Conservation (phyloP, 495 filamentous ascomycete genomes). For the Penicillium nucicola region DNA sequence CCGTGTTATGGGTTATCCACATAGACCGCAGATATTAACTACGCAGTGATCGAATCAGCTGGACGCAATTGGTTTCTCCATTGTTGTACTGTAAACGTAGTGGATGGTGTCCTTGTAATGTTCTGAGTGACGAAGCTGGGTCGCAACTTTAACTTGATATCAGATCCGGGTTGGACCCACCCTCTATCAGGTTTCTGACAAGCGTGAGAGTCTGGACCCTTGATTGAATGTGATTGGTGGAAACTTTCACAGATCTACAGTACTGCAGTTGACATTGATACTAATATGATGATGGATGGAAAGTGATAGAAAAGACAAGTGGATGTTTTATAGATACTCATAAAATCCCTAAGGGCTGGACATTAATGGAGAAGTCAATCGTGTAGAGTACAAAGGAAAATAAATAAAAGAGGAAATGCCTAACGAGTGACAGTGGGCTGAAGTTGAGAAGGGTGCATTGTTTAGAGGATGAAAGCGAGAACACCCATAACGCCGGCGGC, state of each 20-base stretch:
- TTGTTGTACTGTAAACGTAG: not conserved
- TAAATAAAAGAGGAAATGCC: not conserved
- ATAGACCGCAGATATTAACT: not conserved
- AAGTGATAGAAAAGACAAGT: too few relatives aligned
- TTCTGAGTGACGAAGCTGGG: too few relatives aligned
- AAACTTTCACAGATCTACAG: too few relatives aligned
- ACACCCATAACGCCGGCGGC: conserved; percentile 29
- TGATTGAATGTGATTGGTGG: too few relatives aligned
- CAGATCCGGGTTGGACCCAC: too few relatives aligned
- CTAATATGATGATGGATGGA: too few relatives aligned
- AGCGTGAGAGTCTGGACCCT: too few relatives aligned
- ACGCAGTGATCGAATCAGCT: not conserved
- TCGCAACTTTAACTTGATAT: too few relatives aligned
- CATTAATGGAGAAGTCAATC: conserved; percentile 12
- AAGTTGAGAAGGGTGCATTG: not conserved
- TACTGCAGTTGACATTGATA: too few relatives aligned
- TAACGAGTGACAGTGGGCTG: conserved; percentile 5
- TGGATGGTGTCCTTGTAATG: not conserved
- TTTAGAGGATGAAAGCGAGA: conserved; percentile 33
- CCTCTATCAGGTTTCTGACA: too few relatives aligned
- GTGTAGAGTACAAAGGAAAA: conserved; percentile 7
- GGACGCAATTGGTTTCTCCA: too few relatives aligned
- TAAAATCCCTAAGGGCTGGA: conserved; percentile 6
- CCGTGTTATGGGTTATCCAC: not conserved
- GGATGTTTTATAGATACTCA: not conserved